These are phyloP conservation scores for Typha latifolia DNA, from an alignment of 176 grass and related monocot genomes.

Conservation along the genomic window DNA sequence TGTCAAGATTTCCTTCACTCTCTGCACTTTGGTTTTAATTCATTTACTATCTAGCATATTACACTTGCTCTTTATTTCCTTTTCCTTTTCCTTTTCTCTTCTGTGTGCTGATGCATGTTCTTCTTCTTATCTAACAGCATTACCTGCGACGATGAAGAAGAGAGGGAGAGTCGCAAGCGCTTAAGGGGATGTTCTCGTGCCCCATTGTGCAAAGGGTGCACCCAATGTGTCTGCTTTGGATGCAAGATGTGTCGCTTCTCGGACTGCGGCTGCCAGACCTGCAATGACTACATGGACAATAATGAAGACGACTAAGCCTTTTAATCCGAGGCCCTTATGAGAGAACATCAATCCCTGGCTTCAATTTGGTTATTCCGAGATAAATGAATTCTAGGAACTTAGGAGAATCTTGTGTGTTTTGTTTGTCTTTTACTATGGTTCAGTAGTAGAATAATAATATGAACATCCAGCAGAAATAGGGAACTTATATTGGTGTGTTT, in stretches of 20 bases:
- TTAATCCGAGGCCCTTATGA: background rate
- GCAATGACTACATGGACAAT: conserved; percentile 4
- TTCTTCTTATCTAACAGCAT: background rate
- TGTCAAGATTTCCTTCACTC: too few species aligned
- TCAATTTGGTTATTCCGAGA: background rate
- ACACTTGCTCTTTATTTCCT: background rate
- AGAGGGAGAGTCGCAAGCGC: background rate
- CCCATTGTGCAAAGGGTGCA: conserved; percentile 6
- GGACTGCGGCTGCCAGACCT: conserved; percentile 10
- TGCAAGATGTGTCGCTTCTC: conserved; percentile 15
- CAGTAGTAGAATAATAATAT: background rate
- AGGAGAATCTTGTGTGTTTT: too few species aligned
- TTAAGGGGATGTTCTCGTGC: conserved; percentile 13
- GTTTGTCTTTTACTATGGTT: too few species aligned
- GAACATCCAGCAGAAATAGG: background rate
- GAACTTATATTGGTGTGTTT: background rate
- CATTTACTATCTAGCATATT: too few species aligned
- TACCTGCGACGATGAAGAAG: conserved; percentile 9
- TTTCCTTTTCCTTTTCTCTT: too few species aligned
- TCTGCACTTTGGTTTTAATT: too few species aligned
- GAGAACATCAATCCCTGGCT: background rate
- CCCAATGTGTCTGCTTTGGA: conserved; percentile 8
- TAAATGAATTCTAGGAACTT: background rate
- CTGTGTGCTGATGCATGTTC: background rate
- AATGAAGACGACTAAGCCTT: background rate